phyloP scores from a whole-genome alignment of 768 basidiomycete species.

The Piloderma croceum region DNA sequence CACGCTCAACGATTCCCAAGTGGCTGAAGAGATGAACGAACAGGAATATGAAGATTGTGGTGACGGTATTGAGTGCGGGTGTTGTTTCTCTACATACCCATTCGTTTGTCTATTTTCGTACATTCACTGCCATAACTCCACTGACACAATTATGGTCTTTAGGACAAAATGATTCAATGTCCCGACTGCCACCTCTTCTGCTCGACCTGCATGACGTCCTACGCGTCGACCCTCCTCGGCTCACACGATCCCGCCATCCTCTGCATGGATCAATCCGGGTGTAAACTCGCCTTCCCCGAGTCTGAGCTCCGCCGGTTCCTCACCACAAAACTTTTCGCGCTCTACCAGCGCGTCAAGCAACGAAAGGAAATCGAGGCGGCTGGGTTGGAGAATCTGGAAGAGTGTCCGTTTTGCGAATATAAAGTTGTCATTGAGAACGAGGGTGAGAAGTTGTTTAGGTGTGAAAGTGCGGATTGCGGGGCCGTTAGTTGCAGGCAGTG shows the following conservation, averaged over 20 bases:
- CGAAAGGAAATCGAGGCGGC: constrained; percentile 77
- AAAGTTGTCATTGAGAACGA: constrained; percentile 70
- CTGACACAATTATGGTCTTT: constrained; percentile 4
- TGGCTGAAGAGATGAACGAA: constrained; percentile 29
- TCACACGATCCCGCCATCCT: constrained; percentile 53
- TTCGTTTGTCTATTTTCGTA: constrained; percentile 35
- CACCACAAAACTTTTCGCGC: constrained; percentile 53
- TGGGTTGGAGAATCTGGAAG: constrained; percentile 73
- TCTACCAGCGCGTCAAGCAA: constrained; percentile 73
- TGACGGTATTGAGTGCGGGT: constrained; percentile 78
- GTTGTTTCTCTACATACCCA: constrained; percentile 71
- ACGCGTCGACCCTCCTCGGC: constrained; percentile 64
- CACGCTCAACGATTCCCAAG: constrained; percentile 20
- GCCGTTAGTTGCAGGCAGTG: constrained; percentile 76
- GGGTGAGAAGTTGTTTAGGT: constrained; percentile 62
- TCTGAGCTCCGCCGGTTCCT: constrained; percentile 68
- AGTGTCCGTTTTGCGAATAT: constrained; percentile 89
- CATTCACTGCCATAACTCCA: constrained; percentile 1
- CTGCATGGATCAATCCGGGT: constrained; percentile 83
- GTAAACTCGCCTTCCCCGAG: constrained; percentile 60
- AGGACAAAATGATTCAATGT: constrained; percentile 87
- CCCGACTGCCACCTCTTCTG: constrained; percentile 89
- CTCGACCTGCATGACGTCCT: constrained; percentile 57
- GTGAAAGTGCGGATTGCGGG: constrained; percentile 53
- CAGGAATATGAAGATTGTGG: constrained; percentile 44